Evolutionary conservation across 2,329 filamentous ascomycete genomes (phyloP), one percentile per base, ranked within the genome.

Genomic region (Bipolaris bicolor): DNA sequence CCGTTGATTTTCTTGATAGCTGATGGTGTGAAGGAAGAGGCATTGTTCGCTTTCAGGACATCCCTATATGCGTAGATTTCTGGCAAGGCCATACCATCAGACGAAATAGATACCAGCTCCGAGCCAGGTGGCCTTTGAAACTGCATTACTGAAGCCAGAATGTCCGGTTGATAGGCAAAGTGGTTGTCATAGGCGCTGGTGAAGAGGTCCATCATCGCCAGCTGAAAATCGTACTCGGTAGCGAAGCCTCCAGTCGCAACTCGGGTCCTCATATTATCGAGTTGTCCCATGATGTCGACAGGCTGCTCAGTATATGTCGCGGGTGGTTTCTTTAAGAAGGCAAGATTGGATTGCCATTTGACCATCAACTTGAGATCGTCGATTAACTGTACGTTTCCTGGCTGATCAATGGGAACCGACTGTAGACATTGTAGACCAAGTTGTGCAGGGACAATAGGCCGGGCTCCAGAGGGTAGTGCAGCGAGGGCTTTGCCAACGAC

Each of bases 141-240:
- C n/a, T 70, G 68, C 64, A 78, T 77, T 6, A 73, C 71, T 1
- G 65, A 69, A 11, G 71, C 70, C 18, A 74, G 62, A 40, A 78
- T 76, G 48, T 77, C 76, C 0, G 76, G 69, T 13, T 71, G 65
- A 59, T 72, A 79, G 6, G 62, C 61, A 16, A 79, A 72, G 60
- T 80, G 77, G n/a, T 77, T 77, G 59, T 80, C 77, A 54, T 79
- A 76, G 3, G 74, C 77, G 11, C 67, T 65, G 16, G 64, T 66
- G 49, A 79, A 70, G 0, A 79, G 64, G 16, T 61, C 64, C 53
- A 66, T 69, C 49, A 80, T 63, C 29, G 73, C 69, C 45, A 70
- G 50, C 58, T 80, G 76, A 29, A 79, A 77, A 3, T 78, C 76
- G 49, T 79, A 80, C 48, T 80, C 78, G 20, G 64, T 77, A 13